Conservation (phyloP, 495 filamentous ascomycete genomes). For the Hypoxylon perforatum region DNA sequence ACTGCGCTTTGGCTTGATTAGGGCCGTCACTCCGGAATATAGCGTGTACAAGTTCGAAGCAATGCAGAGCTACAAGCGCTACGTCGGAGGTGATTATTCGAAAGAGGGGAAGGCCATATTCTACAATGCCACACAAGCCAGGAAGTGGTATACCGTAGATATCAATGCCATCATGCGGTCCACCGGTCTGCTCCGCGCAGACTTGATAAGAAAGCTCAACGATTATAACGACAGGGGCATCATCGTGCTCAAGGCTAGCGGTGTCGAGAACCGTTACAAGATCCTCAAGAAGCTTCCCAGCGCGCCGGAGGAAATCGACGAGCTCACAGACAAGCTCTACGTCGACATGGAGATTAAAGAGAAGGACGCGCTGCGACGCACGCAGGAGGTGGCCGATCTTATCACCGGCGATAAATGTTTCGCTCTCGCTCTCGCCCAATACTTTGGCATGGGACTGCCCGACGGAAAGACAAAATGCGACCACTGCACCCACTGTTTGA, state of each 20-base stretch:
- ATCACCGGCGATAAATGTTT: constrained; percentile 62
- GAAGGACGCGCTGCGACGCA: constrained; percentile 57
- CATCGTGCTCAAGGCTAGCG: constrained; percentile 59
- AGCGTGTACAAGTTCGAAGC: constrained; percentile 60
- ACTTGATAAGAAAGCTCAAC: constrained; percentile 62
- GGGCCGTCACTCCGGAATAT: constrained; percentile 67
- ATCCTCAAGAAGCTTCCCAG: constrained; percentile 58
- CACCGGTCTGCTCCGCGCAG: constrained; percentile 45
- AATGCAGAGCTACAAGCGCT: constrained; percentile 34
- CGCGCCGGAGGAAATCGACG: constrained; percentile 48
- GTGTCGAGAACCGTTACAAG: constrained; percentile 62
- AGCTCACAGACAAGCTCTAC: constrained; percentile 57
- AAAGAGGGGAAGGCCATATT: constrained; percentile 52
- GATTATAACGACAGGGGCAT: constrained; percentile 54
- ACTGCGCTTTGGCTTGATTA: constrained; percentile 63
- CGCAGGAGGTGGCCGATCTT: constrained; percentile 60
- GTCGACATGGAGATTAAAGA: constrained; percentile 61
- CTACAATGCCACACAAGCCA: constrained; percentile 39
- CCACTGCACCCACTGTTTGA: constrained; percentile 65
- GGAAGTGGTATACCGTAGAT: constrained; percentile 55
- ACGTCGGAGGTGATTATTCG: constrained; percentile 42
- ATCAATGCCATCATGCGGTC: constrained; percentile 47
- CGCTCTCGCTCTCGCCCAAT: constrained; percentile 57
- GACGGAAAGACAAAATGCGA: constrained; percentile 56
- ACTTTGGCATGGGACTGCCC: constrained; percentile 65